Evolutionary conservation across 805 yeast species (phyloP).

Genomic region (Ogataea kodamae): DNA sequence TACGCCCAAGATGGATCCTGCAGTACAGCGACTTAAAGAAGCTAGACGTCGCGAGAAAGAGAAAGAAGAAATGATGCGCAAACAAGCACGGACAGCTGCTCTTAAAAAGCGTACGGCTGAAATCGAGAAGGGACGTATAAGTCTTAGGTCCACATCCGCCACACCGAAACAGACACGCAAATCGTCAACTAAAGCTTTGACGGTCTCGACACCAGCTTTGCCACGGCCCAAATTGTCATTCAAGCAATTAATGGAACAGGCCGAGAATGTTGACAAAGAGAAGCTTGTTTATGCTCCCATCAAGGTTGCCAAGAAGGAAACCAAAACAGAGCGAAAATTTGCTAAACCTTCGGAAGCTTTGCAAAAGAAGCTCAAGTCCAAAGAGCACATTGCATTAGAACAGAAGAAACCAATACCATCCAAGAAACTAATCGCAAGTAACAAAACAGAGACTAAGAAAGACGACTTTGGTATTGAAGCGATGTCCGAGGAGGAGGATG

Average conservation of each 20-base stretch:
- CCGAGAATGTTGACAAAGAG: conserved; percentile 52
- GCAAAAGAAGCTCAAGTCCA: conserved; percentile 42
- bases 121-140: conserved; percentile 6
- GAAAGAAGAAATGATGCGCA: conserved; percentile 9
- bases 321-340: conserved; percentile 19
- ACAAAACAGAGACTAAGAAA: too few relatives aligned
- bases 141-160: too few relatives aligned
- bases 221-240: conserved; percentile 51
- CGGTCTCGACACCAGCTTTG: conserved; percentile 10
- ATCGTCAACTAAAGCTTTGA: background rate
- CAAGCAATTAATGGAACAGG: conserved; percentile 66
- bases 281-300: conserved; percentile 36
- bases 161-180: background rate
- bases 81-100: conserved; percentile 27
- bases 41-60: conserved; percentile 56
- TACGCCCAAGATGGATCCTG: conserved; percentile 47
- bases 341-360: conserved; percentile 60
- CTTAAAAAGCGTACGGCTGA: conserved; percentile 26
- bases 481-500: conserved; percentile 30
- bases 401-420: conserved; percentile 15
- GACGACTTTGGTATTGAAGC: conserved; percentile 33
- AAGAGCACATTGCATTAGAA: too few relatives aligned
- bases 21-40: conserved; percentile 66
- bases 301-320: conserved; percentile 8
- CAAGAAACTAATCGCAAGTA: background rate